Evolutionary conservation across 225 moss, liverwort and hornwort genomes (phyloP).

Genomic region (Ulota crispa): DNA sequence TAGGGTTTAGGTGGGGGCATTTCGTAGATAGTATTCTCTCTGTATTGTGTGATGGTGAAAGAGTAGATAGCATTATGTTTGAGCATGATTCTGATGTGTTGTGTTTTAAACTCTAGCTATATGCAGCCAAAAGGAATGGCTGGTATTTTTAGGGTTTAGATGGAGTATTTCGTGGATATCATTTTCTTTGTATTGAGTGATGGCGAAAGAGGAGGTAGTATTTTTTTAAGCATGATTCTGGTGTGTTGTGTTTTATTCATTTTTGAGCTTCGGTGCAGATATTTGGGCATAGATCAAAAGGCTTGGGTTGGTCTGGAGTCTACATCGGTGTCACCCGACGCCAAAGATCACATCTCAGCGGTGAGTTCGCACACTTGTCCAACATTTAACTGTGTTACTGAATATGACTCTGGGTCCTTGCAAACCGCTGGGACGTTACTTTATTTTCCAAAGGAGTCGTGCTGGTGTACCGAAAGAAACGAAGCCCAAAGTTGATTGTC

Average conservation of each 20-base stretch:
- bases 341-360: conserved; percentile 82
- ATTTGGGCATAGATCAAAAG: conserved; percentile 71
- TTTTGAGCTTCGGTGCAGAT: conserved; percentile 47
- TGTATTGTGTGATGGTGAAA: background rate
- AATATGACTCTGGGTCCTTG: background rate
- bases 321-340: conserved; percentile 70
- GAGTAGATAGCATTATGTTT: background rate
- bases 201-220: background rate
- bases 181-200: background rate
- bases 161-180: background rate
- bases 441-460: no score
- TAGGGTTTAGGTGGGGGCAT: no score
- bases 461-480: background rate
- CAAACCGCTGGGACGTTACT: background rate
- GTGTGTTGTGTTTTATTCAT: background rate
- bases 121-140: background rate
- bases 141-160: background rate
- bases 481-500: background rate
- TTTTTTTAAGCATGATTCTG: background rate
- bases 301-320: conserved; percentile 90
- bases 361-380: conserved; percentile 29
- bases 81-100: background rate
- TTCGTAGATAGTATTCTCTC: background rate
- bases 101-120: background rate
- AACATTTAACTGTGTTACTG: background rate